phyloP scores from a whole-genome alignment of 2,329 filamentous ascomycete species.

The Cercospora nicotianae region DNA sequence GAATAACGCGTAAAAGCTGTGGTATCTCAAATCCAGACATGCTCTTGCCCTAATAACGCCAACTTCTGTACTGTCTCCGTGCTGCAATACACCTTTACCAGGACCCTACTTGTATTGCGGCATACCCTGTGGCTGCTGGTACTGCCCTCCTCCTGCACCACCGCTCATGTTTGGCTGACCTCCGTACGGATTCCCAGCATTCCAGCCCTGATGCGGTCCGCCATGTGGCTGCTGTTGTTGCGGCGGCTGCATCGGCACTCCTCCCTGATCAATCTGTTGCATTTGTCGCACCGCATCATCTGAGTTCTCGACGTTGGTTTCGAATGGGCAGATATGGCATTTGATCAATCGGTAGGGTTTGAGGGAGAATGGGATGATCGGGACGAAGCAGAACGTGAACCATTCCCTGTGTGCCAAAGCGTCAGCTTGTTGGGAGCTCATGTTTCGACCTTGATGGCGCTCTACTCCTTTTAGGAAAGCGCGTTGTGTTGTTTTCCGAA shows the following conservation, averaged over 20 bases:
- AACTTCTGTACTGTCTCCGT: neutral
- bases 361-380: conserved; percentile 65
- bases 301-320: conserved; percentile 56
- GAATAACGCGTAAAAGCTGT: neutral
- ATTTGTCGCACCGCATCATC: conserved; percentile 42
- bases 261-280: conserved; percentile 30
- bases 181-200: conserved; percentile 24
- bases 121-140: conserved; percentile 7
- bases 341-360: conserved; percentile 60
- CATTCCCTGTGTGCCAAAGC: conserved; percentile 48
- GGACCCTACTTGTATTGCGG: conserved; percentile 18
- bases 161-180: conserved; percentile 16
- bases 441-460: conserved; percentile 19
- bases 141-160: conserved; percentile 16
- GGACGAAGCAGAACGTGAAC: conserved; percentile 59
- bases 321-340: conserved; percentile 75
- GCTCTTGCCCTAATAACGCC: neutral
- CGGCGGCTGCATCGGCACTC: conserved; percentile 33
- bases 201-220: conserved; percentile 33
- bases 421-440: neutral
- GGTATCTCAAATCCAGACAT: neutral
- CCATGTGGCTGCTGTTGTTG: neutral
- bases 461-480: neutral
- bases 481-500: neutral
- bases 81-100: neutral